A percentile compares a stretch with the other conserved stretches of the same genome.
Conservation (phyloP, 495 filamentous ascomycete genomes). For the Arthonia radiata region DNA sequence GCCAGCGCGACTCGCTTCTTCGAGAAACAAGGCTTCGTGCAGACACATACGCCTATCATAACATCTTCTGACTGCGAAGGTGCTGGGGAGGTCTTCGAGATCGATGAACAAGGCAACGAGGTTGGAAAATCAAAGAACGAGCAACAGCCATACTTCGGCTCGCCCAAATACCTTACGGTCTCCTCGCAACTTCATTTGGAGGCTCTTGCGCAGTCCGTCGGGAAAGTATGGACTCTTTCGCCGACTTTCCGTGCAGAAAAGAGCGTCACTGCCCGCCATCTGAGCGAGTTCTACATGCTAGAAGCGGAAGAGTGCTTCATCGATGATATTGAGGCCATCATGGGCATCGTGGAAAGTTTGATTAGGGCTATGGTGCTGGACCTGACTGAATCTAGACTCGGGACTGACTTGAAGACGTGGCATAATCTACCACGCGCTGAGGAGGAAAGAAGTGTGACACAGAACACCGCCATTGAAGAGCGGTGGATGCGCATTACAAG, state of each 20-base stretch:
- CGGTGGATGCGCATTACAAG: conserved; percentile 47
- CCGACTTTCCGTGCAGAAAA: conserved; percentile 86
- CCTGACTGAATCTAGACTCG: conserved; percentile 8
- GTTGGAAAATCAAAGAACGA: conserved; percentile 2
- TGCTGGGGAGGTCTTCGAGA: conserved; percentile 79
- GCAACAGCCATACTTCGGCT: conserved; percentile 44
- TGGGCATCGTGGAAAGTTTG: conserved; percentile 57
- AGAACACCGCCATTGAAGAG: conserved; percentile 21
- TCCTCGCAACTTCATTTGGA: conserved; percentile 89
- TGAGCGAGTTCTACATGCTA: conserved; percentile 98
- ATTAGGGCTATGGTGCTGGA: conserved; percentile 32
- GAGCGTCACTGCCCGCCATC: conserved; percentile 79
- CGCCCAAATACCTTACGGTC: conserved; percentile 84
- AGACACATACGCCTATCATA: conserved; percentile 79
- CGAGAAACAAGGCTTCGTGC: conserved; percentile 39
- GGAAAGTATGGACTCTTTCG: conserved; percentile 80
- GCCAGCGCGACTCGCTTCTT: conserved; percentile 53
- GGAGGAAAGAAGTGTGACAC: conserved; percentile 13
- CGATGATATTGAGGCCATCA: conserved; percentile 38
- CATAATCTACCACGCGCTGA: conserved; percentile 9
- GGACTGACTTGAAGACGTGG: conserved; percentile 5
- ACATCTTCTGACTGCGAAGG: conserved; percentile 97
- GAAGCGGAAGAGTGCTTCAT: conserved; percentile 73
- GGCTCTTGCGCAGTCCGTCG: conserved; percentile 66
- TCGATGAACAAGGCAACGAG: too few relatives aligned